phyloP scores from a whole-genome alignment of 179 eudicot species.

The Dionaea muscipula region DNA sequence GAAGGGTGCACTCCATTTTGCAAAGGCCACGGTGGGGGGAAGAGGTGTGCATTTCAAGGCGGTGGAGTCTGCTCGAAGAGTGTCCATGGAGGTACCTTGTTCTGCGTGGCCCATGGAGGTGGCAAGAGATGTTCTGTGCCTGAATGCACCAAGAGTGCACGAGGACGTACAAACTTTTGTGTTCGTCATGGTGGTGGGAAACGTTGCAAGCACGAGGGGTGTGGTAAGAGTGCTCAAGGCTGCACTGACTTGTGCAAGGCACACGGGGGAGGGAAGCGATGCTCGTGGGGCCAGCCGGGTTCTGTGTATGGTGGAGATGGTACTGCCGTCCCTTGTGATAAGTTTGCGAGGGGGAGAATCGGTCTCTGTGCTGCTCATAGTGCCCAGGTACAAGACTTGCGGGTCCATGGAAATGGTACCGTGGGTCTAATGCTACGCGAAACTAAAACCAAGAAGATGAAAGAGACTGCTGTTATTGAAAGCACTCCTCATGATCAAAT shows the following conservation, averaged over 20 bases:
- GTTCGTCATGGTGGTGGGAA: slow-evolving; percentile 73
- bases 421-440: slow-evolving; percentile 1
- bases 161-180: slow-evolving; percentile 50
- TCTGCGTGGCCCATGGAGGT: slow-evolving; percentile 70
- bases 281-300: slow-evolving; percentile 12
- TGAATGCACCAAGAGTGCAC: slow-evolving; percentile 52
- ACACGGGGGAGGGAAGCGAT: slow-evolving; percentile 65
- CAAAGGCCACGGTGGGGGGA: slow-evolving; percentile 71
- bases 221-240: slow-evolving; percentile 72
- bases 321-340: slow-evolving; percentile 34
- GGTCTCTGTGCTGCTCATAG: slow-evolving; percentile 54
- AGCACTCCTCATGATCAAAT: not conserved
- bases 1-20: slow-evolving; percentile 61
- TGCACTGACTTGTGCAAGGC: slow-evolving; percentile 64
- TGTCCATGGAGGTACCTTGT: slow-evolving; percentile 57
- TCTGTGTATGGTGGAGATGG: slow-evolving; percentile 3
- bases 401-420: slow-evolving; percentile 8
- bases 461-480: not conserved
- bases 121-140: slow-evolving; percentile 52
- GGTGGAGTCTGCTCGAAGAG: slow-evolving; percentile 43
- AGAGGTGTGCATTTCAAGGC: slow-evolving; percentile 38
- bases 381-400: slow-evolving; percentile 29
- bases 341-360: slow-evolving; percentile 52
- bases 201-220: slow-evolving; percentile 44
- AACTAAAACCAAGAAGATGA: not conserved